Evolutionary conservation across 108 stramenopile species (phyloP).

Genomic region (Skeletonema grethae): DNA sequence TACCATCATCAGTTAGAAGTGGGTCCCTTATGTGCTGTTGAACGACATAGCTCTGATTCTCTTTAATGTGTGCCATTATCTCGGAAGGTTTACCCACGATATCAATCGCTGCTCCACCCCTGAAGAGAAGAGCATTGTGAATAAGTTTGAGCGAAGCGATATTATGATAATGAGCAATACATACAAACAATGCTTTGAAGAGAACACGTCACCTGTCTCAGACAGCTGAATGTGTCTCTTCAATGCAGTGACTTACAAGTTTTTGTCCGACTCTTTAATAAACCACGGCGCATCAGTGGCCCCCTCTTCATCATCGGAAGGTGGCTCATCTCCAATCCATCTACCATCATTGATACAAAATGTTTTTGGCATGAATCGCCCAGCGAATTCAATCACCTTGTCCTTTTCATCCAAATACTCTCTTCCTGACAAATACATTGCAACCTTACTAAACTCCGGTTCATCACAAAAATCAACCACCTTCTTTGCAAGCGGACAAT

Average conservation of each 20-base stretch:
- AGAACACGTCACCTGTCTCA: too few relatives aligned
- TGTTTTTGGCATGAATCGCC: slow-evolving; percentile 51
- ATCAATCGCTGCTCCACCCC: not conserved
- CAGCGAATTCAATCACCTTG: slow-evolving; percentile 23
- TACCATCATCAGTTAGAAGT: slow-evolving; percentile 32
- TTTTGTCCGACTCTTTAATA: slow-evolving; percentile 11
- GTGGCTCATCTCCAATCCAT: slow-evolving; percentile 14
- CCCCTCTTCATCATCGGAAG: slow-evolving; percentile 2
- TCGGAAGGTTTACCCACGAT: not conserved
- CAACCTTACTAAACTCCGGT: slow-evolving; percentile 45
- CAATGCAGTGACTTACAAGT: not conserved
- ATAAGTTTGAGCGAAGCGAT: too few relatives aligned
- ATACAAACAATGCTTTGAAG: too few relatives aligned
- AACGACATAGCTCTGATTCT: slow-evolving; percentile 40
- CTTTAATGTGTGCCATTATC: not conserved
- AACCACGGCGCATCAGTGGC: slow-evolving; percentile 7
- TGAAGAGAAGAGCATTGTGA: too few relatives aligned
- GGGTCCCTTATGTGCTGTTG: slow-evolving; percentile 49
- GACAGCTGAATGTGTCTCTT: too few relatives aligned
- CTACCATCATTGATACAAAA: slow-evolving; percentile 32
- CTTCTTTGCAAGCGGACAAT: slow-evolving; percentile 51
- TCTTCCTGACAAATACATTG: slow-evolving; percentile 46
- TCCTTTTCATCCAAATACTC: slow-evolving; percentile 65
- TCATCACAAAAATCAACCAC: slow-evolving; percentile 57
- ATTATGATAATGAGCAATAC: too few relatives aligned